These are phyloP conservation scores for Phoma sp. DNA, from an alignment of 2,329 filamentous ascomycete species.

Conservation along the genomic window DNA sequence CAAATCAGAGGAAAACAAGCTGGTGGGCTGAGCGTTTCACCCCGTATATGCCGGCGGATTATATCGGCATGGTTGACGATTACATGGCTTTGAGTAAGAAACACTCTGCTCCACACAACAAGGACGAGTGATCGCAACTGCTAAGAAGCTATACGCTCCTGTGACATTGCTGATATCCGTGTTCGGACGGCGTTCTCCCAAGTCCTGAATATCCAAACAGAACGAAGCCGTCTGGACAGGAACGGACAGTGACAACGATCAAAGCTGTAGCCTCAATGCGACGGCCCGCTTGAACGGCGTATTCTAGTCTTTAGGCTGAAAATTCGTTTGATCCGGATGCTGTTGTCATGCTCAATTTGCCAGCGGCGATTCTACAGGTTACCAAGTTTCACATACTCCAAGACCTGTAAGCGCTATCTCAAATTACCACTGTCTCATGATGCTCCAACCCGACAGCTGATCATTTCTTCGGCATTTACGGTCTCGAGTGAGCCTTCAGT, in stretches of 20 bases:
- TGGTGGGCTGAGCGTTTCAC: slow-evolving; percentile 34
- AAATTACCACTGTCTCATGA: background rate
- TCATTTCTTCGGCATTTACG: background rate
- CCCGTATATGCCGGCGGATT: slow-evolving; percentile 36
- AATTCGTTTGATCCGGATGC: background rate
- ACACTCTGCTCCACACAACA: background rate
- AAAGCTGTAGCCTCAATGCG: background rate
- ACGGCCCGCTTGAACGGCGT: background rate
- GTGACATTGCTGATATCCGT: no score
- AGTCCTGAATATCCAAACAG: no score
- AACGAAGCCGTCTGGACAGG: no score
- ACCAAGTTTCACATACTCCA: background rate
- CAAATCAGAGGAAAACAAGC: slow-evolving; percentile 29
- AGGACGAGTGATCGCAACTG: background rate
- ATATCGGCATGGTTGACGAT: slow-evolving; percentile 34
- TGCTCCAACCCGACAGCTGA: background rate
- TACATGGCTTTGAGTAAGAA: slow-evolving; percentile 21
- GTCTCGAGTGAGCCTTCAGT: no score
- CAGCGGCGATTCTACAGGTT: slow-evolving; percentile 6
- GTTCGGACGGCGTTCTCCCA: no score
- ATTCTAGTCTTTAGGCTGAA: background rate
- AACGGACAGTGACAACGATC: background rate
- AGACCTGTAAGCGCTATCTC: background rate
- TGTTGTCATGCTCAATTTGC: background rate
- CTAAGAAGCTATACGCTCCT: no score